Percentiles rank a stretch among this genome's conserved stretches.
phyloP scores from a whole-genome alignment of 768 basidiomycete species.

The Russula lepida region DNA sequence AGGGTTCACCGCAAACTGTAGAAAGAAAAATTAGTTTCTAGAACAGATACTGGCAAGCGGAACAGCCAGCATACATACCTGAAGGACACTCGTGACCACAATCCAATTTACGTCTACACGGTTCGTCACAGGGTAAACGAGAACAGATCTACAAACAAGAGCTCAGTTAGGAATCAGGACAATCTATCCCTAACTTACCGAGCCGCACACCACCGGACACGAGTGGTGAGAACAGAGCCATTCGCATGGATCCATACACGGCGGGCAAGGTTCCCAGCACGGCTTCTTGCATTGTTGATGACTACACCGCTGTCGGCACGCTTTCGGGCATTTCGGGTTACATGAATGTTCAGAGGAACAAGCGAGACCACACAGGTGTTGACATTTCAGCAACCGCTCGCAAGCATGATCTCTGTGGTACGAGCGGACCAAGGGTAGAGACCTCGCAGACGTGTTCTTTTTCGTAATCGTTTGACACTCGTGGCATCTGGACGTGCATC shows the following conservation, averaged over 20 bases:
- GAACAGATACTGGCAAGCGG: neutral
- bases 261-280: constrained; percentile 28
- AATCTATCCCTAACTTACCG: constrained; percentile 23
- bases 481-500: constrained; percentile 27
- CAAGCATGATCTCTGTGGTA: constrained; percentile 28
- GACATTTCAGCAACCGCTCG: constrained; percentile 27
- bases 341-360: constrained; percentile 28
- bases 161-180: neutral
- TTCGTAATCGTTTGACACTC: constrained; percentile 25
- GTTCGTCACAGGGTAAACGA: constrained; percentile 31
- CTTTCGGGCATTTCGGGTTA: constrained; percentile 24
- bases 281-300: constrained; percentile 27
- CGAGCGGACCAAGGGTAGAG: constrained; percentile 5
- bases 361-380: constrained; percentile 26
- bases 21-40: neutral
- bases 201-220: constrained; percentile 32
- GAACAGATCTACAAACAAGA: constrained; percentile 28
- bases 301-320: constrained; percentile 26
- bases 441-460: too few relatives aligned
- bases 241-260: constrained; percentile 31
- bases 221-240: constrained; percentile 30
- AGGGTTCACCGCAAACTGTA: constrained; percentile 34
- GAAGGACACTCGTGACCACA: constrained; percentile 36
- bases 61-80: constrained; percentile 22
- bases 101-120: constrained; percentile 25